These are phyloP conservation scores for Phytophthora multivora DNA, from an alignment of 352 stramenopile species.

Conservation along the genomic window DNA sequence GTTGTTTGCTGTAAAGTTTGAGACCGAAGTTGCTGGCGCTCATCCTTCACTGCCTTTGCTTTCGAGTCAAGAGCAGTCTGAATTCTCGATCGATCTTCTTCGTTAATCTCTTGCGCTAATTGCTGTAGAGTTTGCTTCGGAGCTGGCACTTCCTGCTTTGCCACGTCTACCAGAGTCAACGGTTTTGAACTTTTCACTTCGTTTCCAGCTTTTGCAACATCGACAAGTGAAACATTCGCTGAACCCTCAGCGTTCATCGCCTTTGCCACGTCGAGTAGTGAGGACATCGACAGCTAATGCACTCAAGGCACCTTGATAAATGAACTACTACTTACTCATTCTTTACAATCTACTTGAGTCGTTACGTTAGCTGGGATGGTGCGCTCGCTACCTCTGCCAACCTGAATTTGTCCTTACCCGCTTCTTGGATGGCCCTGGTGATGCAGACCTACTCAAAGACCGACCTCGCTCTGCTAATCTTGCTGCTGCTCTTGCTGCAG, in stretches of 20 bases:
- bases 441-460: constrained; percentile 32
- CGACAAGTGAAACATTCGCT: constrained; percentile 34
- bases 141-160: constrained; percentile 28
- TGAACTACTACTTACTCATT: constrained; percentile 19
- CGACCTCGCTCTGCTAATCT: constrained; percentile 25
- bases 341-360: constrained; percentile 23
- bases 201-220: constrained; percentile 42
- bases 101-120: constrained; percentile 57
- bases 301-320: constrained; percentile 6
- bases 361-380: constrained; percentile 34
- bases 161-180: constrained; percentile 55
- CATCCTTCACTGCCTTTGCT: constrained; percentile 46
- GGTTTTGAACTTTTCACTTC: constrained; percentile 22
- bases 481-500: constrained; percentile 25
- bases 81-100: constrained; percentile 43
- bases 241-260: constrained; percentile 36
- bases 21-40: constrained; percentile 29
- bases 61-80: constrained; percentile 37
- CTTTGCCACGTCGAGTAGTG: constrained; percentile 60
- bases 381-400: constrained; percentile 39
- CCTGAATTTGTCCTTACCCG: constrained; percentile 34
- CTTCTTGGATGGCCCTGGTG: constrained; percentile 47
- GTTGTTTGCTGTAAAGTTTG: constrained; percentile 31
- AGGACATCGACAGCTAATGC: constrained; percentile 23
- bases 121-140: constrained; percentile 33